Evolutionary conservation across 305 asterid species (phyloP).

Genomic region (Rubia tinctorum): DNA sequence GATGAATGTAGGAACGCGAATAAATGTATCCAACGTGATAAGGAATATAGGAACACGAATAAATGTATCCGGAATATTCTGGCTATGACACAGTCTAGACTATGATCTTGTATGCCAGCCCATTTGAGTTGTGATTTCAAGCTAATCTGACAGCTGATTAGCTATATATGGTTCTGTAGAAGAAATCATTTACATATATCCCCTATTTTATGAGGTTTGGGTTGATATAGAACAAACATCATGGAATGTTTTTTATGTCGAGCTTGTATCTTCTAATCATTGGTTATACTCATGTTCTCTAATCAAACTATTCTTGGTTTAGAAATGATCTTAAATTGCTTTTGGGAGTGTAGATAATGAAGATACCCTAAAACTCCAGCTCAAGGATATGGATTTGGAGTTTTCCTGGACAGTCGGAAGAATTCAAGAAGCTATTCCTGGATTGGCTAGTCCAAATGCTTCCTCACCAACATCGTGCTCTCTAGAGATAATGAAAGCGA

Average conservation of each 20-base stretch:
- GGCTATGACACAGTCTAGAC: neutral
- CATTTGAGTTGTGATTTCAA: neutral
- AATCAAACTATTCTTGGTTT: neutral
- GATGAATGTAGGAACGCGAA: neutral
- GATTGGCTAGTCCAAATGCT: conserved; percentile 38
- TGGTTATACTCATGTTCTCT: conserved; percentile 1
- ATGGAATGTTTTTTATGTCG: neutral
- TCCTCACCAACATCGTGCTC: conserved; percentile 76
- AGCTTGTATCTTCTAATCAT: neutral
- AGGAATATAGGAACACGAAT: neutral
- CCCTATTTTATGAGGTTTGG: neutral
- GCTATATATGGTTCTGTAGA: neutral
- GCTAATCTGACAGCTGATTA: neutral
- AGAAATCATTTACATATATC: neutral
- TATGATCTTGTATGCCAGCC: neutral
- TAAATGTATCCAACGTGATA: too few species aligned
- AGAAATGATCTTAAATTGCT: conserved; percentile 4
- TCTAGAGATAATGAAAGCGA: conserved; percentile 58
- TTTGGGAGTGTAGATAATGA: conserved; percentile 48
- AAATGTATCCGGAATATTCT: neutral
- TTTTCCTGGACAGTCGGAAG: conserved; percentile 84
- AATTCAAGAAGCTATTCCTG: conserved; percentile 71
- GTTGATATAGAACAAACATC: neutral
- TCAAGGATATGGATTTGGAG: conserved; percentile 79
- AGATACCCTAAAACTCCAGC: conserved; percentile 60